Evolutionary conservation across 306 rosid genomes (phyloP).

Genomic region (Neltuma alba): DNA sequence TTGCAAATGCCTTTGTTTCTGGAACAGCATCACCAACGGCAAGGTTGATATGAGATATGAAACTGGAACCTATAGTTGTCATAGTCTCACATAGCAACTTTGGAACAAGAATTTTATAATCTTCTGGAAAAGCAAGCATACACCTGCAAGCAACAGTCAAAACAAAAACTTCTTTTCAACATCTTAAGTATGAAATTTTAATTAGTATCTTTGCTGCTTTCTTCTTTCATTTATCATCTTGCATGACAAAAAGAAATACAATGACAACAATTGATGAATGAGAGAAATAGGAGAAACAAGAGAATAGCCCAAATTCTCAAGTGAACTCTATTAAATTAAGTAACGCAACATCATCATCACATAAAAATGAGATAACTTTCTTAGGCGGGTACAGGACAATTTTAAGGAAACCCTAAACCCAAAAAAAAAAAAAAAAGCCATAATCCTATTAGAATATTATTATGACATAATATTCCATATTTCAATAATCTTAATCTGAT

Average conservation of each 20-base stretch:
- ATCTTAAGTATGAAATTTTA: conserved; percentile 6
- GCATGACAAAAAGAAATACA: conserved; percentile 20
- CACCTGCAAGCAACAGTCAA: conserved; percentile 67
- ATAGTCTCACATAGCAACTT: conserved; percentile 84
- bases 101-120: conserved; percentile 82
- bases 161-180: conserved; percentile 25
- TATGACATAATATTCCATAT: not conserved
- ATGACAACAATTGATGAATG: conserved; percentile 1
- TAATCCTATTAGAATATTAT: not conserved
- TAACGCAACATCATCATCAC: not conserved
- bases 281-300: not conserved
- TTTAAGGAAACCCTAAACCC: not conserved
- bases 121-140: conserved; percentile 87
- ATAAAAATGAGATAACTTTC: not conserved
- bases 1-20: conserved; percentile 89
- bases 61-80: conserved; percentile 78
- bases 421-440: not conserved
- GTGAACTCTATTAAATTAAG: not conserved
- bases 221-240: conserved; percentile 1
- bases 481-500: not conserved
- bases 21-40: conserved; percentile 90
- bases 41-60: conserved; percentile 82
- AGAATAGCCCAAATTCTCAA: not conserved
- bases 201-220: conserved; percentile 26
- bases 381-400: not conserved